Conservation (phyloP, 2,329 filamentous ascomycete genomes). For the Annulohypoxylon truncatum region DNA sequence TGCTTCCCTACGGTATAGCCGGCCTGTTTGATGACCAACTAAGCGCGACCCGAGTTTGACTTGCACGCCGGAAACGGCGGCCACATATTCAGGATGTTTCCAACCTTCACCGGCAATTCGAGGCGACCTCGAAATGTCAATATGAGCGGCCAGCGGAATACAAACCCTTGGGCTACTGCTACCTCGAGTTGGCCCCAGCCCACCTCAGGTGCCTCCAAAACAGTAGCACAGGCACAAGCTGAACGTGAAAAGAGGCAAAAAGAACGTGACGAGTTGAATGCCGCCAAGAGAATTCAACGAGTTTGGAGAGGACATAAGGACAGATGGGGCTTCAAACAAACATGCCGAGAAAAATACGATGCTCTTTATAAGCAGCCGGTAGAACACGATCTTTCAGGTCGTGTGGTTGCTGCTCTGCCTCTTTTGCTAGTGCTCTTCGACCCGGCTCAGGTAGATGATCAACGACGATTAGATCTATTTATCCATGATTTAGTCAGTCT, state of each 20-base stretch:
- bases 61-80: neutral
- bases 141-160: slow-evolving; percentile 80
- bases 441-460: slow-evolving; percentile 58
- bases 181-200: slow-evolving; percentile 68
- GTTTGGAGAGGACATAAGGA: slow-evolving; percentile 82
- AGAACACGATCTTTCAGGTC: slow-evolving; percentile 46
- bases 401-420: slow-evolving; percentile 55
- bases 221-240: slow-evolving; percentile 86
- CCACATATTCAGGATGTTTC: slow-evolving; percentile 74
- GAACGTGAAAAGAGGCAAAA: slow-evolving; percentile 83
- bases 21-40: neutral
- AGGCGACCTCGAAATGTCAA: slow-evolving; percentile 92
- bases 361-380: slow-evolving; percentile 59
- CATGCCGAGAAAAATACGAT: slow-evolving; percentile 73
- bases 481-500: slow-evolving; percentile 54
- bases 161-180: slow-evolving; percentile 81
- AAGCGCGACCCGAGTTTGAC: neutral
- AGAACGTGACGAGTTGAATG: slow-evolving; percentile 81
- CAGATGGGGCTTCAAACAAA: slow-evolving; percentile 67
- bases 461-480: slow-evolving; percentile 60
- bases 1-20: neutral
- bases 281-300: slow-evolving; percentile 79
- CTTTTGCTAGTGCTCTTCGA: slow-evolving; percentile 65
- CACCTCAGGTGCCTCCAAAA: slow-evolving; percentile 75
- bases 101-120: slow-evolving; percentile 89